Percentiles rank a stretch among this genome's conserved stretches.
Conservation (phyloP, 1,284 basidiomycete species). For the Meripilus lineatus region DNA sequence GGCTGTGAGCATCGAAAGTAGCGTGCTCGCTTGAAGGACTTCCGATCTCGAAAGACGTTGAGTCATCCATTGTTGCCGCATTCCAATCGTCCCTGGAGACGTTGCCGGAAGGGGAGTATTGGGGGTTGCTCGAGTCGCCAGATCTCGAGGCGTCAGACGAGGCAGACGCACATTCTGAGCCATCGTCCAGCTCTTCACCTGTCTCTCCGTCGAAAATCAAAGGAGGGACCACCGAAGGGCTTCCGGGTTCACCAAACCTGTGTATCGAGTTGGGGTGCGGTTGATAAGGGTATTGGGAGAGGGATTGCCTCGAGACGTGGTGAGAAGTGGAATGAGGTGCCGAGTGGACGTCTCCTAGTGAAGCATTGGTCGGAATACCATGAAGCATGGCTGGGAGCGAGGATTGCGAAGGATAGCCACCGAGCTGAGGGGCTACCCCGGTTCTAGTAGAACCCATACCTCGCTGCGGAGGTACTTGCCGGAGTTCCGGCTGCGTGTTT, state of each 20-base stretch:
- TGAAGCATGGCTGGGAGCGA: not conserved
- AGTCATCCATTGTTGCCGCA: not conserved
- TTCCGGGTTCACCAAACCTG: slow-evolving; percentile 23
- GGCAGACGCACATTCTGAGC: slow-evolving; percentile 26
- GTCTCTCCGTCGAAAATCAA: slow-evolving; percentile 27
- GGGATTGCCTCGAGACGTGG: slow-evolving; percentile 1
- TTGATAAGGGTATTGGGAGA: slow-evolving; percentile 6
- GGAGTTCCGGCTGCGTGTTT: too few relatives aligned
- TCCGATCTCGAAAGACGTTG: not conserved
- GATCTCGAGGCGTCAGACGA: slow-evolving; percentile 23
- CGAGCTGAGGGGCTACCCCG: not conserved
- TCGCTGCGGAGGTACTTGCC: too few relatives aligned
- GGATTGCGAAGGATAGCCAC: not conserved
- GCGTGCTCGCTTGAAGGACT: slow-evolving; percentile 8
- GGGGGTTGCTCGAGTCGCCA: slow-evolving; percentile 7
- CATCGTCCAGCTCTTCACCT: slow-evolving; percentile 26
- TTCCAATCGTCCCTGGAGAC: slow-evolving; percentile 1
- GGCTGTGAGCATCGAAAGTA: slow-evolving; percentile 10
- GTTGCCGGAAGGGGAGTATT: slow-evolving; percentile 1
- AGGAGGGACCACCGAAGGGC: slow-evolving; percentile 25
- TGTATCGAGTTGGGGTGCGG: slow-evolving; percentile 6
- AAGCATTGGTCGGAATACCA: not conserved
- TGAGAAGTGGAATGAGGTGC: not conserved
- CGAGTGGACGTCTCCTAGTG: not conserved
- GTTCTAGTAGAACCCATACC: not conserved